A percentile compares a stretch with the other conserved stretches of the same genome.
Conservation (phyloP, 2,329 filamentous ascomycete species). For the Stemphylium vesicarium region DNA sequence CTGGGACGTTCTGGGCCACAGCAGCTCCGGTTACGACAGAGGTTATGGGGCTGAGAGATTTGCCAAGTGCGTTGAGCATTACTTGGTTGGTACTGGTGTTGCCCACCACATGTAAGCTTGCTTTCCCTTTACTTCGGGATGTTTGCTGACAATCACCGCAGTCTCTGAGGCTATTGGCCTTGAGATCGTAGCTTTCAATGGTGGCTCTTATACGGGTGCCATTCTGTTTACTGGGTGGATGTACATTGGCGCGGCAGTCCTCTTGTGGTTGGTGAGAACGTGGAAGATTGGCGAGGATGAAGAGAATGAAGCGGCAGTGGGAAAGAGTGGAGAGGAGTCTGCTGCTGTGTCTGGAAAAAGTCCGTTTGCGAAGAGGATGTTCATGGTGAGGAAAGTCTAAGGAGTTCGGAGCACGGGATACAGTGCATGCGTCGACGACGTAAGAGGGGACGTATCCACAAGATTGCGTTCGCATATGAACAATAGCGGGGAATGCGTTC, state of each 20-base stretch:
- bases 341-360: conserved; percentile 28
- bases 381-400: conserved; percentile 42
- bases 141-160: conserved; percentile 20
- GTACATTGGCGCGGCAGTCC: conserved; percentile 64
- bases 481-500: not conserved
- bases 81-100: conserved; percentile 74
- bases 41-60: conserved; percentile 71
- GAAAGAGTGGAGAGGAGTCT: conserved; percentile 31
- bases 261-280: conserved; percentile 61
- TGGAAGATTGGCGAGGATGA: conserved; percentile 67
- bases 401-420: not conserved
- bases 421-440: not conserved
- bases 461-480: not conserved
- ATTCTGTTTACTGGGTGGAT: conserved; percentile 68
- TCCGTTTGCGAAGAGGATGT: conserved; percentile 36
- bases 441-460: not conserved
- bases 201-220: conserved; percentile 61
- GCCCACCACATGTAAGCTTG: conserved; percentile 66
- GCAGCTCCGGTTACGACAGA: conserved; percentile 74
- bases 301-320: conserved; percentile 42
- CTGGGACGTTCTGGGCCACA: conserved; percentile 70
- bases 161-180: conserved; percentile 63
- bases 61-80: conserved; percentile 73
- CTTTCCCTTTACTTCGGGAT: not conserved
- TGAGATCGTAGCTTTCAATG: conserved; percentile 58